Conservation (phyloP, 495 filamentous ascomycete genomes). For the Neurospora cerealis region DNA sequence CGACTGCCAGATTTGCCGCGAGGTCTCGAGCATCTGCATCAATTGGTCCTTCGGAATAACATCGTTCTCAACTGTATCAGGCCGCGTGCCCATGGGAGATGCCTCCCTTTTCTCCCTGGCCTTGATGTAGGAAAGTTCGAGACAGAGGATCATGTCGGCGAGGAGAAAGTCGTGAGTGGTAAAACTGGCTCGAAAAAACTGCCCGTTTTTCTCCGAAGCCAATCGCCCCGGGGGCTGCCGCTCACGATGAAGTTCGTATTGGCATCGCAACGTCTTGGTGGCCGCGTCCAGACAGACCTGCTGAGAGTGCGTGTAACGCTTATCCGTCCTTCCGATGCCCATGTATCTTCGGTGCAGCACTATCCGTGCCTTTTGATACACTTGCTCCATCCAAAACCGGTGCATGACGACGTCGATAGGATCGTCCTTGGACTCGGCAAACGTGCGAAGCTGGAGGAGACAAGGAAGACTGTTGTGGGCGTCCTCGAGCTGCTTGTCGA, state of each 20-base stretch:
- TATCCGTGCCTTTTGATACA: conserved; percentile 20
- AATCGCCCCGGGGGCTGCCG: conserved; percentile 24
- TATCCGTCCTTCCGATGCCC: conserved; percentile 18
- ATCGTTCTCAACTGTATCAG: background rate
- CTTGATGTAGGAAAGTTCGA: conserved; percentile 18
- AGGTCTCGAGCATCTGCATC: conserved; percentile 15
- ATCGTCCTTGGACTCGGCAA: conserved; percentile 16
- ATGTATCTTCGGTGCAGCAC: conserved; percentile 26
- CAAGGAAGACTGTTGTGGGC: conserved; percentile 15
- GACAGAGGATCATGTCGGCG: conserved; percentile 31
- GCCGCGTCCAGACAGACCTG: conserved; percentile 25
- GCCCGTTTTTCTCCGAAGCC: conserved; percentile 7
- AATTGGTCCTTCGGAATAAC: conserved; percentile 14
- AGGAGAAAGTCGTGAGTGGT: conserved; percentile 27
- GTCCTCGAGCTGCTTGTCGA: conserved; percentile 22
- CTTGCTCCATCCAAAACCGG: conserved; percentile 22
- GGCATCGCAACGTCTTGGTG: conserved; percentile 24
- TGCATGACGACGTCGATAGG: conserved; percentile 23
- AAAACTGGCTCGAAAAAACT: conserved; percentile 24
- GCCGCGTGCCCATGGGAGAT: background rate
- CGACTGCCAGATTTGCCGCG: conserved; percentile 17
- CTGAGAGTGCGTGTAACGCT: conserved; percentile 25
- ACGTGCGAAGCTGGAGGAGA: conserved; percentile 9
- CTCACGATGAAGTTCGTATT: conserved; percentile 26
- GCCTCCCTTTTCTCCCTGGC: conserved; percentile 8